Base-by-base conservation (phyloP, 2,329 filamentous ascomycete species). In the Cladophialophora carrionii region DNA sequence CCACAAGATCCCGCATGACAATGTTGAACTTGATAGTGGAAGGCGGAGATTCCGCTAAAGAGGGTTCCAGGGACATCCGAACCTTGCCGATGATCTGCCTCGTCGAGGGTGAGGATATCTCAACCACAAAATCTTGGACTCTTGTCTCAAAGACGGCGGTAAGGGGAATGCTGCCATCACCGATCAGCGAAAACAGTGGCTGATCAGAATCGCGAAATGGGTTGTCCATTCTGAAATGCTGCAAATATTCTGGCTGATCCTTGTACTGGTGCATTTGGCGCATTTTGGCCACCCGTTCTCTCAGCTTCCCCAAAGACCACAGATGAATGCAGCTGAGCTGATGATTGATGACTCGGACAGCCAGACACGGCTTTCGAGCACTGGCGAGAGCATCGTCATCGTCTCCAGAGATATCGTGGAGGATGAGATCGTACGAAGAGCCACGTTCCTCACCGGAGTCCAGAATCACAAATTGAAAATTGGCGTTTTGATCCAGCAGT, bases 11-110 rank as follows among this genome's bases (percentile, higher is more conserved):
- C 74, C 96, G 93, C 91, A 99, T 96, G 34, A 98, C 93, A 4
- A 98, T 93, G 73, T 98, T 99, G 80, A 99, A 99, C 76, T 98
- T 99, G 64, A 98, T 81, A 2, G 91, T 97, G 64, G 91, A 95
- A 12, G 91, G 90, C 14, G 95, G 95, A 3, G 93, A 94, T 73
- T 96, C 89, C 1, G 94, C 93, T 55, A 92, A 94, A 0, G 94
- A 98, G 14, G 95, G 95, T 74, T 99, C 95, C 6, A 99, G 81
- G 0, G 94, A 94, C 43, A 99, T 81, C 73, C 92, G 91, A 70
- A 99, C 87, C 62, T 97, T 94, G 52, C 94, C 95, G 66, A 98
- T 87, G 8, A 92, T 91, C 72, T 92, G 92, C 29, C 89, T 90
- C 0, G 95, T 99, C 73, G 96, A 96, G 2, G 94, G 93, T 0